phyloP scores from a whole-genome alignment of 768 basidiomycete genomes.

The Russula sp. region DNA sequence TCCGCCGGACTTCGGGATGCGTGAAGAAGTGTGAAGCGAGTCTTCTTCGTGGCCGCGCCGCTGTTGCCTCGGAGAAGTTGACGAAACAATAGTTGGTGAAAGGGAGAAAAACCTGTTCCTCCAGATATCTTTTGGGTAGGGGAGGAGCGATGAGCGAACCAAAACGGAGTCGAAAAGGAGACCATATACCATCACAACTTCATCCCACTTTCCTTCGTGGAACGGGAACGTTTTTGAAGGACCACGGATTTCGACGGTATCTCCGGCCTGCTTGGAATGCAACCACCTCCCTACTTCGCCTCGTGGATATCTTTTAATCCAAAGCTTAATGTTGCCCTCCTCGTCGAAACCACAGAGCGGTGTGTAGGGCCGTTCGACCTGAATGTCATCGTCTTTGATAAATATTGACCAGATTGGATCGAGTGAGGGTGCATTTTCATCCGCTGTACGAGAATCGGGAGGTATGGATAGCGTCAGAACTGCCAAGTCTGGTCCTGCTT shows the following conservation, averaged over 20 bases:
- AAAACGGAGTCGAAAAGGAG: background rate
- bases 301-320: conserved; percentile 73
- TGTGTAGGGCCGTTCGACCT: conserved; percentile 82
- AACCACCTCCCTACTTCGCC: conserved; percentile 85
- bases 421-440: conserved; percentile 15
- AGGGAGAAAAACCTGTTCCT: conserved; percentile 83
- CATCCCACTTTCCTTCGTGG: conserved; percentile 62
- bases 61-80: conserved; percentile 36
- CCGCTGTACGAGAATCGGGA: conserved; percentile 28
- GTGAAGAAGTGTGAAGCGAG: conserved; percentile 70
- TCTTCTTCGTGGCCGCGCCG: conserved; percentile 24
- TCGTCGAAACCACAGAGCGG: conserved; percentile 67
- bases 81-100: conserved; percentile 66
- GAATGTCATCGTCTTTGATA: conserved; percentile 83
- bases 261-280: conserved; percentile 60
- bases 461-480: conserved; percentile 59
- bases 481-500: conserved; percentile 53
- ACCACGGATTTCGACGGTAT: conserved; percentile 69
- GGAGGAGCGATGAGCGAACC: background rate
- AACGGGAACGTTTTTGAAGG: conserved; percentile 63
- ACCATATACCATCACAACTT: conserved; percentile 61
- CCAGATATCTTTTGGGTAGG: conserved; percentile 60
- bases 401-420: conserved; percentile 67
- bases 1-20: conserved; percentile 56
- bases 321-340: conserved; percentile 63